phyloP scores from a whole-genome alignment of 164 flowering plant species.

The Annona squamosa region DNA sequence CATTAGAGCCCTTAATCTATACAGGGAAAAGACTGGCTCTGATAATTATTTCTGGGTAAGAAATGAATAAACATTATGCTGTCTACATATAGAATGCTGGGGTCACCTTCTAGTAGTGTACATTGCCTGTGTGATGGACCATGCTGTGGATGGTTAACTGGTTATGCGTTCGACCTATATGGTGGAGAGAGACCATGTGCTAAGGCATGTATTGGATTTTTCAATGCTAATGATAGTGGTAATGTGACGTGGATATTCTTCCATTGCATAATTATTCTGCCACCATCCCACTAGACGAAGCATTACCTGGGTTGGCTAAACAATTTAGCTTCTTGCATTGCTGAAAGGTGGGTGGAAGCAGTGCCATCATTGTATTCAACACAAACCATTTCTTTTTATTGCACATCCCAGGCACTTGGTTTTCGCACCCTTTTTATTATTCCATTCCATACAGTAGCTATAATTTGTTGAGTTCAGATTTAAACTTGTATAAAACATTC shows the following conservation, averaged over 20 bases:
- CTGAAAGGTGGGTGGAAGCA: background rate
- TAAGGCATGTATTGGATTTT: background rate
- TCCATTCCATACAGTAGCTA: background rate
- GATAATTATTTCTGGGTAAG: conserved; percentile 82
- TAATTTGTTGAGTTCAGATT: background rate
- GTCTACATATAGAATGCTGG: background rate
- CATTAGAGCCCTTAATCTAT: conserved; percentile 86
- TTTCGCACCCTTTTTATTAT: background rate
- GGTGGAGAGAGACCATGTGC: background rate
- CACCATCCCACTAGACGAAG: no score
- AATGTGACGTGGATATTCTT: background rate
- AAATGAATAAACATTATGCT: background rate
- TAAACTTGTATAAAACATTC: conserved; percentile 10
- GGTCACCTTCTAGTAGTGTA: background rate
- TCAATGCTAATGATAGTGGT: background rate
- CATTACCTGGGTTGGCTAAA: background rate
- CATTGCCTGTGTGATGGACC: background rate
- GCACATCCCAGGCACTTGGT: background rate
- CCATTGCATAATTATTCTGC: no score
- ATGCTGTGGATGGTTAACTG: background rate
- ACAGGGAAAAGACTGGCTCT: conserved; percentile 74
- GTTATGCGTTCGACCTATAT: background rate
- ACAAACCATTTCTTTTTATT: background rate
- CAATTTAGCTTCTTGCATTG: background rate
- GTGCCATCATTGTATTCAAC: background rate